These are phyloP conservation scores for Quercus lobata DNA, from an alignment of 331 rosid genomes.

Conservation along the genomic window DNA sequence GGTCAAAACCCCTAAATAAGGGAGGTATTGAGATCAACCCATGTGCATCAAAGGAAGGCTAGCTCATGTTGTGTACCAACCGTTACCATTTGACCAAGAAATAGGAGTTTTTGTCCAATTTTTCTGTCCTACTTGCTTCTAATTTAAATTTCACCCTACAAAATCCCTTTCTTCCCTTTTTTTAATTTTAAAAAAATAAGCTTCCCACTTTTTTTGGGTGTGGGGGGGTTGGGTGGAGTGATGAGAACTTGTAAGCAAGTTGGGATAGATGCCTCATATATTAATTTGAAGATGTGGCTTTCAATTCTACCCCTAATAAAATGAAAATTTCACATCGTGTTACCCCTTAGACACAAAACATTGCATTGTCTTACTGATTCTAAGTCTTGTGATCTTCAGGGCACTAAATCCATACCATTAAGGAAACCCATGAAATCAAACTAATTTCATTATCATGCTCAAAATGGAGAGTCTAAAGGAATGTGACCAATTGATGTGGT, in stretches of 20 bases:
- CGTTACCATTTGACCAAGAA: background rate
- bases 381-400: background rate
- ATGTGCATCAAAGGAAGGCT: background rate
- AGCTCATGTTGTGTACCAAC: background rate
- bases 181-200: too few species aligned
- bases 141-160: too few species aligned
- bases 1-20: background rate
- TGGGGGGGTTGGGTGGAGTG: too few species aligned
- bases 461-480: background rate
- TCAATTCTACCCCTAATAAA: background rate
- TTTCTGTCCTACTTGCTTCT: background rate
- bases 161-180: too few species aligned
- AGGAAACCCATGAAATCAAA: background rate
- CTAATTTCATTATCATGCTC: background rate
- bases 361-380: background rate
- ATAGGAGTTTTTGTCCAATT: background rate
- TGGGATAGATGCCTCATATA: background rate
- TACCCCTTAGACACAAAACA: background rate
- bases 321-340: background rate
- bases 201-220: too few species aligned
- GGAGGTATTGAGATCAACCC: background rate
- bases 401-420: background rate
- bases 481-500: background rate
- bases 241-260: background rate
- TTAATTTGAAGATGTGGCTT: background rate